phyloP scores from a whole-genome alignment of 2,329 filamentous ascomycete species.

The Colletotrichum echinochloae region DNA sequence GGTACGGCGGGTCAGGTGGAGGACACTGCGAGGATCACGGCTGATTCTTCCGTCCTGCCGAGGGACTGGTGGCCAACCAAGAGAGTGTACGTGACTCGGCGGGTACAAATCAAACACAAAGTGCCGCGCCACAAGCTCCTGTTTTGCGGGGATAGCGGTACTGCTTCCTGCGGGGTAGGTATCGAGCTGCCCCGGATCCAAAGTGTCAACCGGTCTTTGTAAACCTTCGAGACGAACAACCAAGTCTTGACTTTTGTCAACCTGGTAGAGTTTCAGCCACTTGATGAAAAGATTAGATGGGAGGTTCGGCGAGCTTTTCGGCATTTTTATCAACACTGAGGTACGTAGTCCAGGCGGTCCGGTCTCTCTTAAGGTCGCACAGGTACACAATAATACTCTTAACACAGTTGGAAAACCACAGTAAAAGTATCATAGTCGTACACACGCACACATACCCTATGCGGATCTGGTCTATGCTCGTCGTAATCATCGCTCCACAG shows the following conservation, averaged over 20 bases:
- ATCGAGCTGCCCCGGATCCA: not conserved
- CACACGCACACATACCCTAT: not conserved
- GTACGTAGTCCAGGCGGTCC: too few species aligned
- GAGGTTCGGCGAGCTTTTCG: not conserved
- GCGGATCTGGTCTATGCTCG: not conserved
- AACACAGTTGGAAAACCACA: too few species aligned
- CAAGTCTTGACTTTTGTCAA: not conserved
- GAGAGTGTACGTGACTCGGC: not conserved
- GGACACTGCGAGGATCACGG: slow-evolving; percentile 14
- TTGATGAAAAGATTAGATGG: not conserved
- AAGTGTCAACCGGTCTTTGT: slow-evolving; percentile 3
- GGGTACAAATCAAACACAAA: slow-evolving; percentile 30
- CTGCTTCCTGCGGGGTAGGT: slow-evolving; percentile 27
- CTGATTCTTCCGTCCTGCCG: slow-evolving; percentile 9
- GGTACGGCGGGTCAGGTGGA: slow-evolving; percentile 30
- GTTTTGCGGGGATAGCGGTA: slow-evolving; percentile 21
- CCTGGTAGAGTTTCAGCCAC: not conserved
- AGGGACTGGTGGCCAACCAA: not conserved
- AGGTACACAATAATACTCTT: too few species aligned
- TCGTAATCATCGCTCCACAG: not conserved
- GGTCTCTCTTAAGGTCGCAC: too few species aligned
- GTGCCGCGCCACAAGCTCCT: slow-evolving; percentile 28
- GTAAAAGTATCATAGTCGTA: too few species aligned
- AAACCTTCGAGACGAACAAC: not conserved
- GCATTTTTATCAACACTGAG: too few species aligned